Base-by-base conservation (phyloP, 306 rosid genomes). In the Lathyrus tuberosus region DNA sequence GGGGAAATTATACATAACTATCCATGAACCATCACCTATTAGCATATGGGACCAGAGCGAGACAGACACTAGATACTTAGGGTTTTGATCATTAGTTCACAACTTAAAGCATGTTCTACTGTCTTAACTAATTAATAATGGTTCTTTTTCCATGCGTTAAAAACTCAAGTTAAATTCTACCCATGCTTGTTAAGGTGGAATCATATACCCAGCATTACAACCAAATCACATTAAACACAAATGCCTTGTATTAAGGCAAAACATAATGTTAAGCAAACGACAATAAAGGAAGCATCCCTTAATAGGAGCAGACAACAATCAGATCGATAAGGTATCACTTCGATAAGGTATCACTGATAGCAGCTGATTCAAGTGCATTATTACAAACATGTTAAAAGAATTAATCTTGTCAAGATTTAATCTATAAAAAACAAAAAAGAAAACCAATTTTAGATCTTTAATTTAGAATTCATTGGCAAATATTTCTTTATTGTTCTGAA, bases 281-380 rank as follows among this genome's bases (percentile, higher is more conserved):
- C 16, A 7, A 47, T 15, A 47, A 47, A 38, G 9, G 41, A 64
- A 22, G 69, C 22, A 24, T 10, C 22, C 43, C 30, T 22, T 11
- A 43, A 41, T 47, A 71, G 77, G 73, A 44, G 47, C 81, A 54
- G 22, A 26, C 63, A 64, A 31, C 44, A 18, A 66, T 11, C 72
- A 59, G 44, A 60, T 60, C 57, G 60, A 60, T 62, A 46, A 13
- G 7, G 69, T 44, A 62, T 44, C 18, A 51, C 43, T 4, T 60
- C 57, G 60, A 60, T 62, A 46, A 13, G 7, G 69, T 44, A 62
- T 44, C 18, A 51, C 43, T 4, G 30, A 78, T 33, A 9, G 17
- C 30, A 59, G 35, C 24, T 38, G 22, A 74, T 16, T 59, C 48
- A 28, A 13, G 76, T 41, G 6, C 14, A 41, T 17, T 38, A 35